Base-by-base conservation (phyloP, 371 early-diverging fungal genomes). In the Enterocytospora artemiae region DNA sequence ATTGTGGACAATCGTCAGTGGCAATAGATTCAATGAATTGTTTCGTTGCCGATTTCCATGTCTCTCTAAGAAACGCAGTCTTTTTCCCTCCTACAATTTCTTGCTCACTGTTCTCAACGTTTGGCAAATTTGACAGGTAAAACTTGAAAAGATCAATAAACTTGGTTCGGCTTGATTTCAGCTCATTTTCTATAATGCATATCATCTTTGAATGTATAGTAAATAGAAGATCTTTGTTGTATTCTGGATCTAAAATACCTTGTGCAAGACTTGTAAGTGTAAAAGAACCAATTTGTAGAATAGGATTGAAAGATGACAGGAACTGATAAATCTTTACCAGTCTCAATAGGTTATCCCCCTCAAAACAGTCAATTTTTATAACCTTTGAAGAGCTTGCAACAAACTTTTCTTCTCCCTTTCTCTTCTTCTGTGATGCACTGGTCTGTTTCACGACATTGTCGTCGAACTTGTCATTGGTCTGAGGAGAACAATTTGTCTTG, bases 21-120 rank as follows among this genome's bases (percentile, higher is more conserved):
- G 41, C 7, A 12, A 54, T 9, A 12, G n/a, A 5, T 36, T 54
- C 41, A 5, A 54, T n/a, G 22, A 54, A 54, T 7, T 9, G 7
- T 27, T 54, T 54, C 7, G 32, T 36, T 36, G n/a, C 41, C 14
- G 9, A 36, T 20, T 54, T 54, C 54, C 54, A 54, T 9, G n/a
- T 54, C 9, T 54, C 54, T 20, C 5, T 9, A 9, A 14, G 9
- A 7, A 54, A 16, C 9, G 28, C 32, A 9, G 54, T 7, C 32
- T 36, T 24, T 27, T 54, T 54, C 32, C 33, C 33, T 43, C 41
- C 18, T 12, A 7, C 39, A n/a, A 9, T 9, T 12, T n/a, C 16
- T 43, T 24, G 5, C 7, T 9, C 14, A 36, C 33, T 20, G 7
- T 9, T 16, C 7, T 7, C 22, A 43, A 9, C n/a, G 14, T 7